A percentile compares a stretch with the other conserved stretches of the same genome.
Conservation (phyloP, 2,329 filamentous ascomycete genomes). For the Pseudopithomyces chartarum region DNA sequence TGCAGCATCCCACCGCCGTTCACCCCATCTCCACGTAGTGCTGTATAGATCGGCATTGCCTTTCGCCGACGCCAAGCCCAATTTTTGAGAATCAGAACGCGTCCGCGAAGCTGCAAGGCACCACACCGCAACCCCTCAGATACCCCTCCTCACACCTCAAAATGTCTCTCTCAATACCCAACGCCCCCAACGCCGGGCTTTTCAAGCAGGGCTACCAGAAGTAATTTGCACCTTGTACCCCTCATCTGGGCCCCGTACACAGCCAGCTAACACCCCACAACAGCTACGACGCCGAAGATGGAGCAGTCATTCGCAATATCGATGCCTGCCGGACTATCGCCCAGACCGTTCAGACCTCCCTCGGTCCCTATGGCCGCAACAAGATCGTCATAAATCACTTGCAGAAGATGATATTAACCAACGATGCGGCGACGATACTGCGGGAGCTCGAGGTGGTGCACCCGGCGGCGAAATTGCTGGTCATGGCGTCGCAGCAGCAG, state of each 20-base stretch:
- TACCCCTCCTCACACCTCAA: conserved; percentile 40
- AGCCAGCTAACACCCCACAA: conserved; percentile 42
- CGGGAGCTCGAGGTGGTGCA: conserved; percentile 98
- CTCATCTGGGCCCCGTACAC: conserved; percentile 20
- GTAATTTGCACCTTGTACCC: conserved; percentile 58
- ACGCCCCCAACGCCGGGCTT: conserved; percentile 87
- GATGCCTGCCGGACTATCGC: conserved; percentile 97
- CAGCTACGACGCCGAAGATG: conserved; percentile 99
- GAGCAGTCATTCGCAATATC: conserved; percentile 96
- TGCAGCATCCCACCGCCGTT: neutral
- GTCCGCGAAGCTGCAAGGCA: conserved; percentile 34
- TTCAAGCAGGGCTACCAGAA: conserved; percentile 98
- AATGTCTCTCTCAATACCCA: conserved; percentile 97
- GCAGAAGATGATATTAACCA: conserved; percentile 99
- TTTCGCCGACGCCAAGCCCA: conserved; percentile 10
- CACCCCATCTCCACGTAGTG: neutral
- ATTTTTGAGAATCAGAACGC: conserved; percentile 29
- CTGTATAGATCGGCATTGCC: conserved; percentile 1
- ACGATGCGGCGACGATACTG: conserved; percentile 95
- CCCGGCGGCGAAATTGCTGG: conserved; percentile 93
- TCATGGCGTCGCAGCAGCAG: conserved; percentile 99
- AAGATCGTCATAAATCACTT: conserved; percentile 99
- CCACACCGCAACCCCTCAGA: conserved; percentile 32
- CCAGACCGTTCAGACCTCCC: conserved; percentile 93
- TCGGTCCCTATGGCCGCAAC: conserved; percentile 97